These are phyloP conservation scores for Monoraphidium neglectum DNA, from an alignment of 139 green algal genomes.

Conservation along the genomic window DNA sequence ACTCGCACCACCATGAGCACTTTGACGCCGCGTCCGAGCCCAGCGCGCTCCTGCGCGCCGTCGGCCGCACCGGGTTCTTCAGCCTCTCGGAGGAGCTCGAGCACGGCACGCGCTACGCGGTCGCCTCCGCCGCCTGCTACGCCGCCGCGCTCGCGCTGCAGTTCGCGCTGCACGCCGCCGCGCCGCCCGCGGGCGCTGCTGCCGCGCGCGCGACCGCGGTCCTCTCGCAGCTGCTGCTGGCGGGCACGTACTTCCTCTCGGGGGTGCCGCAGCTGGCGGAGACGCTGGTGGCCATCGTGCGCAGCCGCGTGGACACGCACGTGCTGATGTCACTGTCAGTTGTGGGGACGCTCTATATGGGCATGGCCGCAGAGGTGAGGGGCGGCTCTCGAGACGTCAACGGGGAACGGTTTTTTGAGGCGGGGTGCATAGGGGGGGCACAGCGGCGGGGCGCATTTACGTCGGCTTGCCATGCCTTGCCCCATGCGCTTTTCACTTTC, in stretches of 20 bases:
- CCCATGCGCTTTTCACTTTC: too few species aligned
- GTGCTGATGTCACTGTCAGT: constrained; percentile 83
- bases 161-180: constrained; percentile 17
- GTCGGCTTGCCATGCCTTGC: too few species aligned
- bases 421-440: too few species aligned
- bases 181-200: constrained; percentile 24
- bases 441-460: too few species aligned
- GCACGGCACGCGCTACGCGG: constrained; percentile 28
- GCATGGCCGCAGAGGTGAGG: constrained; percentile 70
- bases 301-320: constrained; percentile 74
- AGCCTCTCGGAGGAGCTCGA: constrained; percentile 42
- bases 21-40: not conserved
- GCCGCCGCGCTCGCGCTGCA: constrained; percentile 30
- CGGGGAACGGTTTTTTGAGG: too few species aligned
- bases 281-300: constrained; percentile 26
- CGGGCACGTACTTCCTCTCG: constrained; percentile 33
- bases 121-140: constrained; percentile 39
- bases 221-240: constrained; percentile 1
- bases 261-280: constrained; percentile 55
- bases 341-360: constrained; percentile 70
- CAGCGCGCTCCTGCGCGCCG: constrained; percentile 38
- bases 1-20: constrained; percentile 2
- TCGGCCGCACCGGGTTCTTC: constrained; percentile 41
- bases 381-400: too few species aligned
- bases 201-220: constrained; percentile 5